Evolutionary conservation across 2,329 filamentous ascomycete species (phyloP).

Genomic region (Ophiognomonia clavigignenti-juglandacearum): DNA sequence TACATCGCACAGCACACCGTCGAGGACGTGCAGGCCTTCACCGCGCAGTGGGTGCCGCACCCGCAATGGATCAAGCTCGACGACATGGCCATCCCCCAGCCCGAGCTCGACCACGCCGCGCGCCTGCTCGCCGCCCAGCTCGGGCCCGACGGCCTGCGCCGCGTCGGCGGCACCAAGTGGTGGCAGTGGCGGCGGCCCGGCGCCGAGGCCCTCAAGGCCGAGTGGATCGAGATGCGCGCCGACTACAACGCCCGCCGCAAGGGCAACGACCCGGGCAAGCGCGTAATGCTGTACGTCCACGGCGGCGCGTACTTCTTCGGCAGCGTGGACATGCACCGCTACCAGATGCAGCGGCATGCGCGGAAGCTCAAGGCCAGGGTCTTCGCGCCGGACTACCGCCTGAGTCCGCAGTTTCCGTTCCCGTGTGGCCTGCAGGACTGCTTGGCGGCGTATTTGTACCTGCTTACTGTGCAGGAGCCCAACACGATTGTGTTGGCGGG

Average conservation of each 20-base stretch:
- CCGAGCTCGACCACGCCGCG: slow-evolving; percentile 63
- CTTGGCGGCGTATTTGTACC: slow-evolving; percentile 78
- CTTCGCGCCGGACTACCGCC: slow-evolving; percentile 79
- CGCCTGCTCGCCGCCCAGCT: slow-evolving; percentile 65
- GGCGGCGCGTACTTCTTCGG: slow-evolving; percentile 96
- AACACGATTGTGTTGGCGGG: slow-evolving; percentile 82
- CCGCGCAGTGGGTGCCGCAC: slow-evolving; percentile 83
- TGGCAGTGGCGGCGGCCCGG: slow-evolving; percentile 76
- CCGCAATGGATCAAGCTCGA: slow-evolving; percentile 84
- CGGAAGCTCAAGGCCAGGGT: slow-evolving; percentile 88
- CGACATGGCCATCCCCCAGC: slow-evolving; percentile 58
- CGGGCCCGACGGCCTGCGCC: slow-evolving; percentile 67
- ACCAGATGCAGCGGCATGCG: slow-evolving; percentile 94
- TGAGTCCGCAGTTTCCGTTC: slow-evolving; percentile 92
- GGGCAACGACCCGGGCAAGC: slow-evolving; percentile 53
- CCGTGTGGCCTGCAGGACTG: slow-evolving; percentile 91
- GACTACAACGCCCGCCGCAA: slow-evolving; percentile 71
- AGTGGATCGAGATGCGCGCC: slow-evolving; percentile 94
- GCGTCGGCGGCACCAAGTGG: slow-evolving; percentile 79
- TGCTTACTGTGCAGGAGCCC: slow-evolving; percentile 71
- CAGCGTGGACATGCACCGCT: slow-evolving; percentile 93
- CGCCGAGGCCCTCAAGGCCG: slow-evolving; percentile 64
- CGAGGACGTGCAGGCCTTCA: slow-evolving; percentile 90
- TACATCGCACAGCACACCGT: slow-evolving; percentile 87
- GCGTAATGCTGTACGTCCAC: slow-evolving; percentile 91